These are phyloP conservation scores for Xylaria sp. DNA, from an alignment of 2,329 filamentous ascomycete species.

Conservation along the genomic window DNA sequence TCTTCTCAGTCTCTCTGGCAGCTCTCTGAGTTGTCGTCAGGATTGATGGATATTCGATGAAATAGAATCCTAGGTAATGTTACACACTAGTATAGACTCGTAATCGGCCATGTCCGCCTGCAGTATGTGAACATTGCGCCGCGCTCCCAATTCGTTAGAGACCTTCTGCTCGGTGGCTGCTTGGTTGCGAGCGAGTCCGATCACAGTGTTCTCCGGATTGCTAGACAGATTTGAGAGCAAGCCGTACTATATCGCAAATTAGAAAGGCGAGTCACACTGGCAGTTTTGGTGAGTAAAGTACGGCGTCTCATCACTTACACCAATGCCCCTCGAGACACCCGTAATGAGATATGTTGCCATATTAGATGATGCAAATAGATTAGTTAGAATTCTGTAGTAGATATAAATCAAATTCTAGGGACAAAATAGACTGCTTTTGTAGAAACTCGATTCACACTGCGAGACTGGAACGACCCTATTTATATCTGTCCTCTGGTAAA, in stretches of 20 bases:
- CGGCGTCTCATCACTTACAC: not conserved
- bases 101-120: not conserved
- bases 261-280: not conserved
- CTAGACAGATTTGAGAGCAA: conserved; percentile 1
- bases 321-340: conserved; percentile 1
- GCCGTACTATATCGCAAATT: not conserved
- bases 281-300: not conserved
- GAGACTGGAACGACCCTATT: not conserved
- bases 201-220: not conserved
- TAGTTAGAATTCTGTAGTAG: not conserved
- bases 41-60: not conserved
- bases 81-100: not conserved
- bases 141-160: not conserved
- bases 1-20: not conserved
- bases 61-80: not conserved
- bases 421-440: not conserved
- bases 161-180: not conserved
- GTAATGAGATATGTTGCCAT: not conserved
- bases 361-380: not conserved
- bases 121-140: not conserved
- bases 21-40: not conserved
- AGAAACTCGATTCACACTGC: not conserved
- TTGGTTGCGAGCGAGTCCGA: not conserved
- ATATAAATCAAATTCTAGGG: not conserved
- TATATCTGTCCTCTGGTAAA: not conserved